Conservation (phyloP, 768 basidiomycete species). For the Russula earlei region DNA sequence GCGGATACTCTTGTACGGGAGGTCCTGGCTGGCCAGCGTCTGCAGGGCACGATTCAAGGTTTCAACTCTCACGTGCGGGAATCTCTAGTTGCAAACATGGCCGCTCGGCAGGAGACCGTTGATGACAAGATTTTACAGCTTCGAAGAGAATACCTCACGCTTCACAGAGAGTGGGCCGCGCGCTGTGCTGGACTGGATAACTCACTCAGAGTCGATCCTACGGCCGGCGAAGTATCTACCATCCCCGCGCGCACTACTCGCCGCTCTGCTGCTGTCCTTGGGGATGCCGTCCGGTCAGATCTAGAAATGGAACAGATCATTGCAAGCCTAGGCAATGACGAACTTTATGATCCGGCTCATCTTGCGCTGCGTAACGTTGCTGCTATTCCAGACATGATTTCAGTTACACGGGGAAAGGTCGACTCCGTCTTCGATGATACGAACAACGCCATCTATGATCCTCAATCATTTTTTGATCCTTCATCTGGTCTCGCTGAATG, state of each 20-base stretch:
- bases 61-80: slow-evolving; percentile 35
- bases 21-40: slow-evolving; percentile 31
- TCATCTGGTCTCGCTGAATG: slow-evolving; percentile 73
- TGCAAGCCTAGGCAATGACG: slow-evolving; percentile 86
- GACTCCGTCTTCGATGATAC: slow-evolving; percentile 73
- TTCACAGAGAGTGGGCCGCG: slow-evolving; percentile 64
- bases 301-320: slow-evolving; percentile 97
- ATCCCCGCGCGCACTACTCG: slow-evolving; percentile 52
- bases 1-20: slow-evolving; percentile 42
- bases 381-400: slow-evolving; percentile 84
- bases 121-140: slow-evolving; percentile 47
- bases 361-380: slow-evolving; percentile 83
- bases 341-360: slow-evolving; percentile 84
- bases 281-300: slow-evolving; percentile 89
- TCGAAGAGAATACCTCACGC: slow-evolving; percentile 52
- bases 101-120: slow-evolving; percentile 39
- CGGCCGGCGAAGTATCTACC: slow-evolving; percentile 27
- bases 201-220: slow-evolving; percentile 36
- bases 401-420: slow-evolving; percentile 50
- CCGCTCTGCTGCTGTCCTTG: slow-evolving; percentile 58
- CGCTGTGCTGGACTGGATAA: slow-evolving; percentile 66
- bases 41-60: slow-evolving; percentile 28
- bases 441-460: slow-evolving; percentile 71
- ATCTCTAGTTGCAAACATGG: slow-evolving; percentile 46
- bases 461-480: slow-evolving; percentile 66